Conservation (phyloP, 768 basidiomycete species). For the Multifurca ochricompacta region DNA sequence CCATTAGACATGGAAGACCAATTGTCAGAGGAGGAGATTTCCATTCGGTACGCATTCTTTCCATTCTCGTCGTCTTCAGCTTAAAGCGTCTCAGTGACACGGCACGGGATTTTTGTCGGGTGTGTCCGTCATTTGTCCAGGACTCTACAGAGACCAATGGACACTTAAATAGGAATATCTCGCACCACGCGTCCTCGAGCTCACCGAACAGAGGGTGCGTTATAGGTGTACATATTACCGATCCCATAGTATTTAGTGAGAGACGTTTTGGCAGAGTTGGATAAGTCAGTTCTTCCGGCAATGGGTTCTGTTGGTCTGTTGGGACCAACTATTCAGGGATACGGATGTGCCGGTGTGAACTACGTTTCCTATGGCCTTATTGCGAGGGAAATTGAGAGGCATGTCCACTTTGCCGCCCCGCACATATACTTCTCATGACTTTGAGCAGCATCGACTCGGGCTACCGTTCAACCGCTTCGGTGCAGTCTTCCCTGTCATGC, state of each 20-base stretch:
- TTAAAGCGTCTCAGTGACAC: conserved; percentile 49
- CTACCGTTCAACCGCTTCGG: conserved; percentile 90
- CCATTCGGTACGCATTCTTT: conserved; percentile 56
- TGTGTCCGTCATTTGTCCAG: conserved; percentile 24
- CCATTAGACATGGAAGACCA: conserved; percentile 72
- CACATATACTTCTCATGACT: not conserved
- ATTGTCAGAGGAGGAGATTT: conserved; percentile 83
- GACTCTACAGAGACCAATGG: not conserved
- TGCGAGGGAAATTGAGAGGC: conserved; percentile 91
- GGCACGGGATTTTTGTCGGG: conserved; percentile 75
- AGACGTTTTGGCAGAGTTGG: conserved; percentile 48
- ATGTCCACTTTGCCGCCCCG: conserved; percentile 12
- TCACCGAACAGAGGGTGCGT: conserved; percentile 78
- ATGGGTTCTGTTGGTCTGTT: conserved; percentile 91
- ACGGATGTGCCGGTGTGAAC: conserved; percentile 88
- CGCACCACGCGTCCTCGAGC: conserved; percentile 83
- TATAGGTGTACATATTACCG: not conserved
- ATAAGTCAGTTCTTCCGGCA: conserved; percentile 68
- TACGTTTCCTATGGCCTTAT: conserved; percentile 93
- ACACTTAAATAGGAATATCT: conserved; percentile 57
- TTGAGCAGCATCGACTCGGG: conserved; percentile 81
- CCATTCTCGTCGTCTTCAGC: not conserved
- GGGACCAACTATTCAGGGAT: conserved; percentile 88
- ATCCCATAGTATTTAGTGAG: not conserved
- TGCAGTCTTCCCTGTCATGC: conserved; percentile 98